Evolutionary conservation across 2,329 filamentous ascomycete species (phyloP).

Genomic region (Curvularia hawaiiensis): DNA sequence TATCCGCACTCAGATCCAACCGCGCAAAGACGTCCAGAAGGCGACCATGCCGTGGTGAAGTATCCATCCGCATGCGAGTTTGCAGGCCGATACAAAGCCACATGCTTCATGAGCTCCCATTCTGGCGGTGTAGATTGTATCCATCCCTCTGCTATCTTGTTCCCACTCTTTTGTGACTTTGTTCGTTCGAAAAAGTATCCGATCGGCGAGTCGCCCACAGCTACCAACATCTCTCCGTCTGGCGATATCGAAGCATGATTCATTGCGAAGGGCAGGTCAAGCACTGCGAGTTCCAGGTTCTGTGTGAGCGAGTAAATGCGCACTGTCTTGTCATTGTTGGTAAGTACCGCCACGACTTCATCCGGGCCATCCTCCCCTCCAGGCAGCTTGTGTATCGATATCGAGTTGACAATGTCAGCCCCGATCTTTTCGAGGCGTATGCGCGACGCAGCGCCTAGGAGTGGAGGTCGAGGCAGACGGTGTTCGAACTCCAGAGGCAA

Average conservation of each 20-base stretch:
- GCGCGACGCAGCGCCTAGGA: conserved; percentile 38
- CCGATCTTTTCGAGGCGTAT: conserved; percentile 64
- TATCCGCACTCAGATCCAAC: conserved; percentile 81
- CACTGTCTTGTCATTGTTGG: conserved; percentile 92
- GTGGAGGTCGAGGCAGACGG: conserved; percentile 45
- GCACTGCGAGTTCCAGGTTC: conserved; percentile 68
- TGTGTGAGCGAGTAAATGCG: conserved; percentile 78
- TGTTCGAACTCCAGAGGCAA: conserved; percentile 58
- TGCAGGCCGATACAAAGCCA: conserved; percentile 49
- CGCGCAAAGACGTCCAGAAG: conserved; percentile 72
- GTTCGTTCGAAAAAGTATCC: conserved; percentile 78
- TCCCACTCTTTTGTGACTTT: conserved; percentile 36
- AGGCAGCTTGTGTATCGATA: conserved; percentile 63
- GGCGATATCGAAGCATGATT: conserved; percentile 96
- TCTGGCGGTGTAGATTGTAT: conserved; percentile 33
- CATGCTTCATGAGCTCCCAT: conserved; percentile 51
- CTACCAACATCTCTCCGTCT: conserved; percentile 77
- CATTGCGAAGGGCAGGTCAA: conserved; percentile 82
- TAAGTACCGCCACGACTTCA: conserved; percentile 74
- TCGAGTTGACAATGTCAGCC: conserved; percentile 69
- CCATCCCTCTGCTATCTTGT: conserved; percentile 30
- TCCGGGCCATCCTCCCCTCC: conserved; percentile 51
- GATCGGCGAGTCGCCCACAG: conserved; percentile 85
- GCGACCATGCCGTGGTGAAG: conserved; percentile 79
- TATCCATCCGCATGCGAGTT: conserved; percentile 59